Evolutionary conservation across 2,329 filamentous ascomycete species (phyloP).

Genomic region (Nigrograna mackinnonii): DNA sequence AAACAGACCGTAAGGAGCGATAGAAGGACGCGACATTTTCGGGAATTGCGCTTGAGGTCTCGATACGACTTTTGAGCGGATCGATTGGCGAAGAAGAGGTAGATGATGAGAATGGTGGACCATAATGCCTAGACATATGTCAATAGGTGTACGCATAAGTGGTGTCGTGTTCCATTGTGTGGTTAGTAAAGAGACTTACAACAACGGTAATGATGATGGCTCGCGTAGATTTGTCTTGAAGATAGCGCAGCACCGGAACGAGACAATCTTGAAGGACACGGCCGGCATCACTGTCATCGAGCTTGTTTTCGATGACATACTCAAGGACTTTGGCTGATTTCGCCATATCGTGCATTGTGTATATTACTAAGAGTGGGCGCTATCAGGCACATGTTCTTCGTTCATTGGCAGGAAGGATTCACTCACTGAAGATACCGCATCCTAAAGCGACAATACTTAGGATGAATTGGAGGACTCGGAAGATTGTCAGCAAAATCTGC

Average conservation of each 20-base stretch:
- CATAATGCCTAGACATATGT: conserved; percentile 7
- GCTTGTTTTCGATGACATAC: conserved; percentile 3
- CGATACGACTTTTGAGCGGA: conserved; percentile 4
- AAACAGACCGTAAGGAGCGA: conserved; percentile 4
- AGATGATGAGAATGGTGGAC: conserved; percentile 8
- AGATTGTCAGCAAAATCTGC: conserved; percentile 5
- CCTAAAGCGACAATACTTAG: conserved; percentile 6
- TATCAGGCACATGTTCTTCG: too few species aligned
- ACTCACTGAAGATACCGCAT: conserved; percentile 9
- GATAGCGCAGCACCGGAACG: conserved; percentile 7
- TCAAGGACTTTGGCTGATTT: conserved; percentile 2
- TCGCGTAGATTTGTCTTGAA: conserved; percentile 6
- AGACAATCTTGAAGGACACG: conserved; percentile 6
- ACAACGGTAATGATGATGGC: conserved; percentile 7
- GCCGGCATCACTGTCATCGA: conserved; percentile 5
- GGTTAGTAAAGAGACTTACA: conserved; percentile 5
- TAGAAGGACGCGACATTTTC: conserved; percentile 4
- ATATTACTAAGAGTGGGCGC: conserved; percentile 8
- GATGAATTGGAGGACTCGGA: conserved; percentile 10
- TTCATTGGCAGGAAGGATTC: too few species aligned
- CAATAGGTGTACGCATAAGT: too few species aligned
- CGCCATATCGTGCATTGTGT: conserved; percentile 9
- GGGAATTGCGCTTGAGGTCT: conserved; percentile 11
- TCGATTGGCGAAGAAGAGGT: conserved; percentile 10
- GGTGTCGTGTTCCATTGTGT: neutral